These are phyloP conservation scores for Chlorella sorokiniana DNA, from an alignment of 139 green algal species.

Conservation along the genomic window DNA sequence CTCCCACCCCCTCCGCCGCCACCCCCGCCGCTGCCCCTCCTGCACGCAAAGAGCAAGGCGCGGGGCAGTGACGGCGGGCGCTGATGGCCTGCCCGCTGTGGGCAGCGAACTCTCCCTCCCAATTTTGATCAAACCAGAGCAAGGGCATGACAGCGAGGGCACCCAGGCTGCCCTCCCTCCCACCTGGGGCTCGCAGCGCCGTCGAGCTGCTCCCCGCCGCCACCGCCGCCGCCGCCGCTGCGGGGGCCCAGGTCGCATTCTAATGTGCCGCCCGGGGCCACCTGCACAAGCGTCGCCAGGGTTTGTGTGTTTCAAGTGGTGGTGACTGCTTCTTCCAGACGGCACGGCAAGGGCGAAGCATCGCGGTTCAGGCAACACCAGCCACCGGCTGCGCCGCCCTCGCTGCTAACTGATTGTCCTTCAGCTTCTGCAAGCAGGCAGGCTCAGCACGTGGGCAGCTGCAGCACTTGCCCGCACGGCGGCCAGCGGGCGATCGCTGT, in stretches of 20 bases:
- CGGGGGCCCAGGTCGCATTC: conserved; percentile 20
- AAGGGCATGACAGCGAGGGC: neutral
- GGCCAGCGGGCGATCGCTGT: neutral
- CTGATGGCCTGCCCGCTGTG: neutral
- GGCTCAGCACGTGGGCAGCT: neutral
- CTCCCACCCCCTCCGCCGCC: neutral
- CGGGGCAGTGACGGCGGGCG: neutral
- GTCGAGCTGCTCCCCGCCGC: no score
- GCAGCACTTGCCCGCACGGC: conserved; percentile 1
- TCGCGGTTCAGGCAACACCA: no score
- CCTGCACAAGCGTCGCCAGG: no score
- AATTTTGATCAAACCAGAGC: no score
- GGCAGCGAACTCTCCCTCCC: no score
- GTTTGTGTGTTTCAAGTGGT: no score
- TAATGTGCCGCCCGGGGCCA: neutral
- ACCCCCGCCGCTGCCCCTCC: neutral
- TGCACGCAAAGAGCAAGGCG: neutral
- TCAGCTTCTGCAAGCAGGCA: no score
- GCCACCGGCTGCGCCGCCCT: no score
- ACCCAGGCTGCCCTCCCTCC: no score
- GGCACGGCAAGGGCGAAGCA: no score
- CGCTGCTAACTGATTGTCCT: no score
- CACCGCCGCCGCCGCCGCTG: neutral
- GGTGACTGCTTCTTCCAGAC: no score
- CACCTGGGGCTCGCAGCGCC: neutral